A percentile compares a stretch with the other conserved stretches of the same genome.
These are phyloP conservation scores for Raddia guianensis DNA, from an alignment of 176 grass and related monocot species.

Conservation along the genomic window DNA sequence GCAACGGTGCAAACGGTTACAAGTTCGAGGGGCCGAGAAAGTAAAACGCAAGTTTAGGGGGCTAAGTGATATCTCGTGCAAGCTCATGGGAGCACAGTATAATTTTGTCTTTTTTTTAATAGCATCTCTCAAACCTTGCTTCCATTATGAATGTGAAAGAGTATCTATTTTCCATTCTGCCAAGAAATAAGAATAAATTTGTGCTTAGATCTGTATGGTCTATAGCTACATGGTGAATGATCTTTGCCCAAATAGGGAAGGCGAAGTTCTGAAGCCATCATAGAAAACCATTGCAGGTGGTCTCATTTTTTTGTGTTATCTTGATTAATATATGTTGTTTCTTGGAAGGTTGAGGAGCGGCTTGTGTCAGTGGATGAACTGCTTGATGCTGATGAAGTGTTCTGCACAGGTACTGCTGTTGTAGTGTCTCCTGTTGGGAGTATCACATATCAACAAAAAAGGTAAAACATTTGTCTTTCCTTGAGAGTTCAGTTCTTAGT, in stretches of 20 bases:
- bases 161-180: not conserved
- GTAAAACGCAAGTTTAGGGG: no score
- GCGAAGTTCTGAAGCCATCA: not conserved
- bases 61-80: no score
- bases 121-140: not conserved
- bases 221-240: constrained; percentile 5
- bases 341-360: constrained; percentile 77
- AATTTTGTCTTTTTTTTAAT: not conserved
- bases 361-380: constrained; percentile 80
- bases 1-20: no score
- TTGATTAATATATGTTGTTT: constrained; percentile 29
- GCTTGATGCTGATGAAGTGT: constrained; percentile 90
- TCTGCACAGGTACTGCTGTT: constrained; percentile 90
- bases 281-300: not conserved
- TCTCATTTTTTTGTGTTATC: not conserved
- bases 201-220: not conserved
- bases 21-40: no score
- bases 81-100: no score
- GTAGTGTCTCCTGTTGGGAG: constrained; percentile 91
- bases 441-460: constrained; percentile 87
- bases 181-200: not conserved
- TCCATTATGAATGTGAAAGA: constrained; percentile 23
- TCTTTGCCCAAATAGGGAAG: constrained; percentile 11
- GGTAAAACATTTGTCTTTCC: constrained; percentile 41
- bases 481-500: not conserved